phyloP scores from a whole-genome alignment of 75 land plant species.

The Chamaecyparis obtusa region DNA sequence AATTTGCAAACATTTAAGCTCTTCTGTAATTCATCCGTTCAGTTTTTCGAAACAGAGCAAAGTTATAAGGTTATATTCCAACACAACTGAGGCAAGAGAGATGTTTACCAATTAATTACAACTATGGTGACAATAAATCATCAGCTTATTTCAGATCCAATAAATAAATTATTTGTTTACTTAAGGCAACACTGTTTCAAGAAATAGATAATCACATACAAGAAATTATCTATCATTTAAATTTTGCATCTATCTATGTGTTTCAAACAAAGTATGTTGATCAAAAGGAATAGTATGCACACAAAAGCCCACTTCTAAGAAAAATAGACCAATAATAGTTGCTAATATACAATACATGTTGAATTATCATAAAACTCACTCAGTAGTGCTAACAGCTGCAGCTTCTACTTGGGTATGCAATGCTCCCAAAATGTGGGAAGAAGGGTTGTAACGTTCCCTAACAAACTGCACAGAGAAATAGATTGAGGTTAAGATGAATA shows the following conservation, averaged over 20 bases:
- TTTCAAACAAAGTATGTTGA: background rate
- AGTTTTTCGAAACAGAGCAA: background rate
- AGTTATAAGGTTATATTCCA: background rate
- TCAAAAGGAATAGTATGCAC: background rate
- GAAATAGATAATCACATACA: background rate
- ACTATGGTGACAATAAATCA: background rate
- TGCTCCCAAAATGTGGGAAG: background rate
- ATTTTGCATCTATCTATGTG: background rate
- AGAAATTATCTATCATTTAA: background rate
- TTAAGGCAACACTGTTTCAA: background rate
- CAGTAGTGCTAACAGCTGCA: background rate
- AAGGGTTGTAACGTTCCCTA: background rate
- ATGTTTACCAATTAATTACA: background rate
- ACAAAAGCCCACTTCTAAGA: background rate
- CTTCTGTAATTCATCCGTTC: background rate
- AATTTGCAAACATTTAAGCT: background rate
- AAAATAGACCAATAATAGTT: background rate
- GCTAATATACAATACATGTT: background rate
- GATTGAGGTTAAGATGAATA: background rate
- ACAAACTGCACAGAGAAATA: background rate
- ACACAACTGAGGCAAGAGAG: background rate
- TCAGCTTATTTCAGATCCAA: background rate
- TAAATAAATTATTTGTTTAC: background rate
- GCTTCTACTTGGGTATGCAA: constrained; percentile 6
- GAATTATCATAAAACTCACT: background rate